Conservation (phyloP, 2,329 filamentous ascomycete genomes). For the Emericellopsis atlantica region DNA sequence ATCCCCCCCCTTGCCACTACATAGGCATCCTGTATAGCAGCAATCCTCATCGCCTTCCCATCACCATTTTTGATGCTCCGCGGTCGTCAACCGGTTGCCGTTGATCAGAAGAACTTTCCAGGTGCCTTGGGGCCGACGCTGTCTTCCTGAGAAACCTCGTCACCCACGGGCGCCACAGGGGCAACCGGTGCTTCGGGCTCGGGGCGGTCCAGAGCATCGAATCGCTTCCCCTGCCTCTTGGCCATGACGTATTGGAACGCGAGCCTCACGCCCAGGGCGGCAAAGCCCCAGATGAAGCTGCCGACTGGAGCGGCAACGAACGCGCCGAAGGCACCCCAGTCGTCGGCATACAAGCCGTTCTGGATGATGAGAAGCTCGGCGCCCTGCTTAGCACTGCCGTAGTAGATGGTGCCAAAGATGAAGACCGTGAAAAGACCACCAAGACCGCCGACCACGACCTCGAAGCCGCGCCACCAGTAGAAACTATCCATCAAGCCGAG, state of each 20-base stretch:
- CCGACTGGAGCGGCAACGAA: slow-evolving; percentile 72
- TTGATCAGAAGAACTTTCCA: slow-evolving; percentile 41
- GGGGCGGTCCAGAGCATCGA: slow-evolving; percentile 53
- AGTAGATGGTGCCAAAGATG: slow-evolving; percentile 70
- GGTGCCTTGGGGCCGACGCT: slow-evolving; percentile 19
- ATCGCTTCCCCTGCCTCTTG: slow-evolving; percentile 44
- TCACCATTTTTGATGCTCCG: no score
- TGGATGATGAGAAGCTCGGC: slow-evolving; percentile 59
- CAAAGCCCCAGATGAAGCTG: slow-evolving; percentile 58
- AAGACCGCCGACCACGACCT: slow-evolving; percentile 65
- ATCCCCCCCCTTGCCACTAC: neutral
- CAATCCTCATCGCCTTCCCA: neutral
- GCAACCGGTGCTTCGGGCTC: slow-evolving; percentile 3
- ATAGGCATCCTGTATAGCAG: neutral
- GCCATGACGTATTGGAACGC: slow-evolving; percentile 43
- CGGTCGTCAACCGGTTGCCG: no score
- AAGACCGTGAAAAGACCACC: slow-evolving; percentile 72
- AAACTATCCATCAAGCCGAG: slow-evolving; percentile 58
- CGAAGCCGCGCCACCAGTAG: slow-evolving; percentile 70
- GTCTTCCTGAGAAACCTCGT: slow-evolving; percentile 13
- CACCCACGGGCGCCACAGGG: slow-evolving; percentile 8
- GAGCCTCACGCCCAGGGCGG: slow-evolving; percentile 48
- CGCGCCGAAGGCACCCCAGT: slow-evolving; percentile 75
- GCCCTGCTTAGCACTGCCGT: slow-evolving; percentile 50
- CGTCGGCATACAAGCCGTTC: slow-evolving; percentile 60